Evolutionary conservation across 441 rosid genomes (phyloP).

Genomic region (Gossypium schwendimanii): DNA sequence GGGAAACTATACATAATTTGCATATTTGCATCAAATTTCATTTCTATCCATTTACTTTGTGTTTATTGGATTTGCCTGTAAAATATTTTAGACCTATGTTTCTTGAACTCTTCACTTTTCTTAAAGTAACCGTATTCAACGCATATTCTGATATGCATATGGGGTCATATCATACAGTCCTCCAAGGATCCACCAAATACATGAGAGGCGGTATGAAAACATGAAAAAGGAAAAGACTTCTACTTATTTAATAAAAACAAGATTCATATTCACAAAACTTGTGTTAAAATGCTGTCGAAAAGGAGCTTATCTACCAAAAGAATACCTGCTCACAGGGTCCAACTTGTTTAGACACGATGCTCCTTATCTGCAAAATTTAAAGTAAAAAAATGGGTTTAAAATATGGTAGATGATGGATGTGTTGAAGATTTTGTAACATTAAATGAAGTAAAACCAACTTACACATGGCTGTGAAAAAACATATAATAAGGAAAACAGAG

Average conservation of each 20-base stretch:
- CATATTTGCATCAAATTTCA: background rate
- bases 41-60: background rate
- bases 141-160: too few species aligned
- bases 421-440: background rate
- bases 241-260: background rate
- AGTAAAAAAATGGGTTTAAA: background rate
- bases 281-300: background rate
- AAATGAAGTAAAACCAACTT: constrained; percentile 26
- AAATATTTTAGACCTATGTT: background rate
- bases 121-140: too few species aligned
- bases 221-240: background rate
- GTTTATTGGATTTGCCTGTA: background rate
- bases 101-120: too few species aligned
- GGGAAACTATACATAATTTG: background rate
- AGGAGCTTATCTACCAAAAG: background rate
- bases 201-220: background rate
- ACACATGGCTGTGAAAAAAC: constrained; percentile 75
- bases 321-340: constrained; percentile 63
- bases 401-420: background rate
- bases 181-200: too few species aligned
- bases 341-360: constrained; percentile 83
- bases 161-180: too few species aligned
- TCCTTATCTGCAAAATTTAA: constrained; percentile 49
- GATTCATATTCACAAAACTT: background rate
- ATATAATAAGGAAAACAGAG: constrained; percentile 47